Conservation (phyloP, 768 basidiomycete genomes). For the Mycena venus region DNA sequence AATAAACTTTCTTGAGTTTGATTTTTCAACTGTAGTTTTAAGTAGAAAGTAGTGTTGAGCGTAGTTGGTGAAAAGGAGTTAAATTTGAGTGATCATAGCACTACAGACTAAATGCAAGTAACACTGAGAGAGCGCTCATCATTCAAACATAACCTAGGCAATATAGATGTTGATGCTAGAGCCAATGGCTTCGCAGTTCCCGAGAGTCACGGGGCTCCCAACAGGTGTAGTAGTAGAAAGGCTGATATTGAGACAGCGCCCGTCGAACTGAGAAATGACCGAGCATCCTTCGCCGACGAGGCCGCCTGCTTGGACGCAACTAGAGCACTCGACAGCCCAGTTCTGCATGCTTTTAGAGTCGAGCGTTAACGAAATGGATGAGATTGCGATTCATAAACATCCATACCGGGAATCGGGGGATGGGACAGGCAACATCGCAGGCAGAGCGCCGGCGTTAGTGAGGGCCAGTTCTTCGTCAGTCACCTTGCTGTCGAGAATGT, state of each 20-base stretch:
- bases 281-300: conserved; percentile 4
- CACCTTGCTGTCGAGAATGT: conserved; percentile 9
- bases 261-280: conserved; percentile 1
- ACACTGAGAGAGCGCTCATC: background rate
- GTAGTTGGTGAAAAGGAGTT: no score
- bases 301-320: background rate
- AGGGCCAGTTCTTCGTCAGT: conserved; percentile 1
- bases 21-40: no score
- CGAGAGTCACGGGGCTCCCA: conserved; percentile 10
- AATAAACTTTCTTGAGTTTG: no score
- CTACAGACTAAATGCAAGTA: background rate
- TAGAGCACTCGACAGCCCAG: conserved; percentile 4
- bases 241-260: conserved; percentile 13
- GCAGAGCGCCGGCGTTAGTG: conserved; percentile 5
- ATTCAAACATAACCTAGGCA: conserved; percentile 8
- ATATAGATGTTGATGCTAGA: conserved; percentile 4
- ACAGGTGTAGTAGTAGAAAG: background rate
- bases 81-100: background rate
- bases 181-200: conserved; percentile 3
- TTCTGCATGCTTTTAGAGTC: conserved; percentile 7
- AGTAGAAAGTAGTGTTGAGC: no score
- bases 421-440: background rate
- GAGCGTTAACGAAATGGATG: conserved; percentile 5
- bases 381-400: conserved; percentile 2
- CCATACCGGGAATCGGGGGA: background rate